Base-by-base conservation (phyloP, 129 eudicot genomes). In the Artemisia annua region DNA sequence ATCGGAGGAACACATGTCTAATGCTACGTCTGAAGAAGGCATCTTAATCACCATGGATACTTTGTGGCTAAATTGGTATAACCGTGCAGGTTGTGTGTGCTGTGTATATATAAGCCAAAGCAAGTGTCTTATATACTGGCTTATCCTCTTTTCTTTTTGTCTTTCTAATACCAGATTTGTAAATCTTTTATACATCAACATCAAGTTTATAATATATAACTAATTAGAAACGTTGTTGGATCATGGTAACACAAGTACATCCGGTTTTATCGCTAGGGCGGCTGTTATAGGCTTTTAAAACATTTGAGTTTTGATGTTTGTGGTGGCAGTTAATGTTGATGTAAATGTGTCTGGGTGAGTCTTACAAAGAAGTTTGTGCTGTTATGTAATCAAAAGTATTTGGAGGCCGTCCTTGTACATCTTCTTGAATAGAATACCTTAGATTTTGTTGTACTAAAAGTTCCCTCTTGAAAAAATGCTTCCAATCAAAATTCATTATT, bases 1-100 rank as follows among this genome's bases (percentile, higher is more conserved):
- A 35, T 78, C 73, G 3, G 82, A 71, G 2, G 82, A 71, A 56
- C 78, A 63, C 72, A 63, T 71, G 14, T 77, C 75, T 1, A 72
- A 73, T 54, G 68, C 54, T 54, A 65, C 73, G 8, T 70, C 10
- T 8, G 77, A 71, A 3, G 78, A 71, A 24, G 82, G 82, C 73
- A 71, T 71, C 49, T 71, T 71, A 54, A 78, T 62, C 82, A 63
- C 77, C 77, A 70, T 71, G 51, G 22, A 20, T 20, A 20, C 22
- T 20, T 20, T 20, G 22, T 1, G 51, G 7, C 44, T 35, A 35
- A 35, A 35, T 35, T 39, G 56, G 67, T 19, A 54, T 70, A 39
- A 18, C 44, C 44, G 51, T 68, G 67, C 56, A 22, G 63, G 49
- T n/a, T 66, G 46, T 17, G 12, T 43, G 14, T 66, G 66, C 46